A percentile compares a stretch with the other conserved stretches of the same genome.
Evolutionary conservation across 352 stramenopile species (phyloP).

Genomic region (Phytophthora citricola): DNA sequence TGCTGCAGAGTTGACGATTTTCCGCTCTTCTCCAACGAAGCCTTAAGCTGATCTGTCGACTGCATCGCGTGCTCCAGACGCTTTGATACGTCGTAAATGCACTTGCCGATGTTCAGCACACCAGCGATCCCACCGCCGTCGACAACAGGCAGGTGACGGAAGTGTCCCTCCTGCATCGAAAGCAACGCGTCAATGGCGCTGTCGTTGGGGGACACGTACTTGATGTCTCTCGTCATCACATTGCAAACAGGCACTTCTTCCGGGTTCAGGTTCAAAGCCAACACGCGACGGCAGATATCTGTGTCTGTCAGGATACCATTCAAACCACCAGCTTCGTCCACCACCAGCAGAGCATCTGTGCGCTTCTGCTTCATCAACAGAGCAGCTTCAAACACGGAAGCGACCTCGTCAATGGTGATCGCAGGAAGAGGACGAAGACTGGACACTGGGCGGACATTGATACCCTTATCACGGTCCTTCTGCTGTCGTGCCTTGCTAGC

Average conservation of each 20-base stretch:
- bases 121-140: slow-evolving; percentile 90
- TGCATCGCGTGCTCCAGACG: slow-evolving; percentile 93
- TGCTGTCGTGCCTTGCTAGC: slow-evolving; percentile 73
- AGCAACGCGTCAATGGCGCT: slow-evolving; percentile 96
- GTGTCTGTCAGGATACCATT: slow-evolving; percentile 97
- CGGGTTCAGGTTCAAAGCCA: slow-evolving; percentile 88
- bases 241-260: slow-evolving; percentile 72
- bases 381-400: slow-evolving; percentile 90
- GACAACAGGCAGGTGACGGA: slow-evolving; percentile 97
- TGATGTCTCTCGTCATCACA: slow-evolving; percentile 97
- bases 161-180: slow-evolving; percentile 98
- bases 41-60: slow-evolving; percentile 86
- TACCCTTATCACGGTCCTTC: slow-evolving; percentile 80
- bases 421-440: slow-evolving; percentile 80
- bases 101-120: slow-evolving; percentile 98
- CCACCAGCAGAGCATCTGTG: slow-evolving; percentile 93
- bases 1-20: slow-evolving; percentile 81
- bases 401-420: slow-evolving; percentile 74
- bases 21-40: slow-evolving; percentile 78
- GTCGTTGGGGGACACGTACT: slow-evolving; percentile 94
- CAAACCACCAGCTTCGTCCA: slow-evolving; percentile 84
- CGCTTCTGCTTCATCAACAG: slow-evolving; percentile 93
- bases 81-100: slow-evolving; percentile 98
- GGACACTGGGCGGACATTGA: slow-evolving; percentile 82
- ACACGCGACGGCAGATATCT: slow-evolving; percentile 94